These are phyloP conservation scores for Aspergillus versicolor DNA, from an alignment of 2,329 filamentous ascomycete genomes.

Conservation along the genomic window DNA sequence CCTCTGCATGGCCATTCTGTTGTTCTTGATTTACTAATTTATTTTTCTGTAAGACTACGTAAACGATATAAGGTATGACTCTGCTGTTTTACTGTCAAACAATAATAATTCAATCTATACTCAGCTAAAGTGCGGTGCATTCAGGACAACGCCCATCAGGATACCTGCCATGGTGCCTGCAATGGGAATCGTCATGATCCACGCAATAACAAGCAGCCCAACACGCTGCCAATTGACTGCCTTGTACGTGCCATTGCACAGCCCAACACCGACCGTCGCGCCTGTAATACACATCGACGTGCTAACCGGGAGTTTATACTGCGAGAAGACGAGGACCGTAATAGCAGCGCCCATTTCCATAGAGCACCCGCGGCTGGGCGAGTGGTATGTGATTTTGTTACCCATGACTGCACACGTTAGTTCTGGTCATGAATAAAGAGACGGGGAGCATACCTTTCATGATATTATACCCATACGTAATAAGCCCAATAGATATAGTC, in stretches of 20 bases:
- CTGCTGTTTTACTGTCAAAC: too few relatives aligned
- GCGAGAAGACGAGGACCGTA: conserved; percentile 73
- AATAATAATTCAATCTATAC: too few relatives aligned
- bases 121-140: conserved; percentile 56
- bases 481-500: conserved; percentile 65
- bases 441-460: conserved; percentile 64
- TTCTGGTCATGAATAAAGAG: not conserved
- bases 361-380: conserved; percentile 58
- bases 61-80: too few relatives aligned
- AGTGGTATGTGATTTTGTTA: conserved; percentile 75
- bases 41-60: too few relatives aligned
- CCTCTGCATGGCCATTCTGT: too few relatives aligned
- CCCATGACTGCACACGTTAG: conserved; percentile 63
- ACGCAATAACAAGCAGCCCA: conserved; percentile 64
- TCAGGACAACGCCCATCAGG: conserved; percentile 56
- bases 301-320: conserved; percentile 72
- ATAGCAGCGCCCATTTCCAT: conserved; percentile 81
- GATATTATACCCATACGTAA: conserved; percentile 80
- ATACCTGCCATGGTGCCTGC: conserved; percentile 57
- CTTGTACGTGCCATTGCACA: conserved; percentile 70
- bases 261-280: conserved; percentile 73
- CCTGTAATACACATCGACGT: conserved; percentile 80
- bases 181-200: conserved; percentile 65
- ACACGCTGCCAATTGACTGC: conserved; percentile 77
- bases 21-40: too few relatives aligned